Base-by-base conservation (phyloP, 192 early-diverging fungal genomes). In the Neocallimastix lanati region DNA sequence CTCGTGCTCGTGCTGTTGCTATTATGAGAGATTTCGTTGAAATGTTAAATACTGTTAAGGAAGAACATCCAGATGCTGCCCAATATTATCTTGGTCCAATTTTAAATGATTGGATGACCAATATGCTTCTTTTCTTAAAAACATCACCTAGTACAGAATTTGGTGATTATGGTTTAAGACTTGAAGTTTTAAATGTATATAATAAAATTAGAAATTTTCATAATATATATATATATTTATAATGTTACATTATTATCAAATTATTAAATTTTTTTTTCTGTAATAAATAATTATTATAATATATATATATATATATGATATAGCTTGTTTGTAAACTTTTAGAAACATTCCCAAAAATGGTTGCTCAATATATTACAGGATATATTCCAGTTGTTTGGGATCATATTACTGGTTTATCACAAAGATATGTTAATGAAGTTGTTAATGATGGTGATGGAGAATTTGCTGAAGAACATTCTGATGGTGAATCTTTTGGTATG, bases 1-100 rank as follows among this genome's bases (percentile, higher is more conserved):
- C 92, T 9, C 88, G 96, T 28, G 91, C 89, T 12, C 86, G 94
- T 76, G 92, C 94, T 1, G 90, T 95, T 14, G 84, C 88, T 28
- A 93, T 98, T 58, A 94, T 96, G 83, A 87, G 88, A 37, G 93
- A 93, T 78, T 94, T 93, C 79, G 85, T 96, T 13, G 93, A 96
- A 80, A 95, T 94, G 85, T 82, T 96, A 29, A 88, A 90, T 79
- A 93, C 90, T 77, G 90, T 97, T 77, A 90, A 94, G 36, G 90
- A 89, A 33, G 92, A 92, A 40, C 91, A 93, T 82, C 92, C 93
- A 5, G 84, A 89, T 12, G 89, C 88, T 76, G 90, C 92, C 4
- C 87, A 90, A 33, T 85, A 87, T 6, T 94, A 93, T 77, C 83
- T 95, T 33, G 87, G 86, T 15, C 94, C 95, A 0, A 86, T 95